phyloP scores from a whole-genome alignment of 169 alveolate genomes.

The Cryptosporidium sp. region DNA sequence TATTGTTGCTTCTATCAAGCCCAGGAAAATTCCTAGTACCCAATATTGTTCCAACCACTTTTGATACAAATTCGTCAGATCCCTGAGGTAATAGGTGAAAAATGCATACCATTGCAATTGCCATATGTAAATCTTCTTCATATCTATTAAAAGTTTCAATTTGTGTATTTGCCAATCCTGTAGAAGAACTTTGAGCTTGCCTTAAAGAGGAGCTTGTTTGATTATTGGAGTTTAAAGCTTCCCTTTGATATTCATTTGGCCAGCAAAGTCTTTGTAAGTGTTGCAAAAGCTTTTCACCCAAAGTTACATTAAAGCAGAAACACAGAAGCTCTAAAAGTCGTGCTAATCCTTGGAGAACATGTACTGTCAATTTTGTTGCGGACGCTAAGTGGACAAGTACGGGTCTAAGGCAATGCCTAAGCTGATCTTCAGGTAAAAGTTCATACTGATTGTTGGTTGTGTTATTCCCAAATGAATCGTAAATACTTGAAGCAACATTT shows the following conservation, averaged over 20 bases:
- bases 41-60: slow-evolving; percentile 60
- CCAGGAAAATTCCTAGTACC: slow-evolving; percentile 70
- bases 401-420: slow-evolving; percentile 66
- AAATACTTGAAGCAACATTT: background rate
- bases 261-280: slow-evolving; percentile 70
- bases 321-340: slow-evolving; percentile 58
- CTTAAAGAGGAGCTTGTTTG: background rate
- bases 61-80: slow-evolving; percentile 69
- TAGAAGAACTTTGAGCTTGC: slow-evolving; percentile 15
- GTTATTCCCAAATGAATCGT: background rate
- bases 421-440: slow-evolving; percentile 71
- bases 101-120: slow-evolving; percentile 74
- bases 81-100: slow-evolving; percentile 74
- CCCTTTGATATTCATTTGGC: slow-evolving; percentile 70
- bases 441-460: slow-evolving; percentile 35
- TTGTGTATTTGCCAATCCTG: background rate
- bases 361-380: slow-evolving; percentile 66
- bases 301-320: slow-evolving; percentile 67
- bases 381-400: slow-evolving; percentile 71
- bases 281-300: slow-evolving; percentile 68
- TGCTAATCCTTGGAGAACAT: slow-evolving; percentile 71
- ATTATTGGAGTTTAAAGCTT: slow-evolving; percentile 4
- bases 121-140: slow-evolving; percentile 71
- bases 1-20: slow-evolving; percentile 45
- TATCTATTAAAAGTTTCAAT: slow-evolving; percentile 17